These are phyloP conservation scores for Hypsizygus ulmarius DNA, from an alignment of 1,284 basidiomycete species.

Conservation along the genomic window DNA sequence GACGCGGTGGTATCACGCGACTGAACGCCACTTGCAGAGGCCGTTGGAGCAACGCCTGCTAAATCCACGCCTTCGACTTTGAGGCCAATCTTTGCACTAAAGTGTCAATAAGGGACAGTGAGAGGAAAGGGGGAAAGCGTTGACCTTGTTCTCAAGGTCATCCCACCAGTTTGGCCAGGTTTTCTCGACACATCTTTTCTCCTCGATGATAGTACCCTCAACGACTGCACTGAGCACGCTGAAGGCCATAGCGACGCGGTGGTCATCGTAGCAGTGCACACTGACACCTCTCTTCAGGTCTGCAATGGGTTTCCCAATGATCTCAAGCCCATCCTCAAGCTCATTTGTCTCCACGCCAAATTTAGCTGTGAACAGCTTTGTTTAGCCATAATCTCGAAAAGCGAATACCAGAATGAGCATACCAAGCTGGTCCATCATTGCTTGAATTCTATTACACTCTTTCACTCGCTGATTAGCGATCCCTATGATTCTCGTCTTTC, in stretches of 20 bases:
- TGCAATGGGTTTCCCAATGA: constrained; percentile 73
- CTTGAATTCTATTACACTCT: constrained; percentile 95
- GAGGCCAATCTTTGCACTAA: constrained; percentile 74
- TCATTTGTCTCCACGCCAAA: constrained; percentile 94
- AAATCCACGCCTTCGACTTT: constrained; percentile 84
- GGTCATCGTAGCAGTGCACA: constrained; percentile 97
- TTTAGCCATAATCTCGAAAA: constrained; percentile 10
- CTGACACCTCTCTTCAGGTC: constrained; percentile 69
- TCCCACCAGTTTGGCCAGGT: constrained; percentile 99
- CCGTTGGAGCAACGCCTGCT: constrained; percentile 41
- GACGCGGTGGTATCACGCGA: constrained; percentile 53
- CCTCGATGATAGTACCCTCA: constrained; percentile 80
- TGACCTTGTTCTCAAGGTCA: constrained; percentile 89
- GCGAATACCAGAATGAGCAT: constrained; percentile 23
- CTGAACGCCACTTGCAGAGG: constrained; percentile 41
- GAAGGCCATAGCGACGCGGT: constrained; percentile 99
- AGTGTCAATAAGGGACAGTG: constrained; percentile 5
- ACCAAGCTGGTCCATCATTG: constrained; percentile 96
- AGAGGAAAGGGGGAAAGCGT: constrained; percentile 14
- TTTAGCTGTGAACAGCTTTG: constrained; percentile 58
- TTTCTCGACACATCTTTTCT: constrained; percentile 98
- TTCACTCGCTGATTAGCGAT: constrained; percentile 99
- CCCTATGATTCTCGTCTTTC: constrained; percentile 82
- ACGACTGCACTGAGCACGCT: constrained; percentile 82
- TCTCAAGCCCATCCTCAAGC: constrained; percentile 89